phyloP scores from a whole-genome alignment of 305 asterid species.

The Withania somnifera region DNA sequence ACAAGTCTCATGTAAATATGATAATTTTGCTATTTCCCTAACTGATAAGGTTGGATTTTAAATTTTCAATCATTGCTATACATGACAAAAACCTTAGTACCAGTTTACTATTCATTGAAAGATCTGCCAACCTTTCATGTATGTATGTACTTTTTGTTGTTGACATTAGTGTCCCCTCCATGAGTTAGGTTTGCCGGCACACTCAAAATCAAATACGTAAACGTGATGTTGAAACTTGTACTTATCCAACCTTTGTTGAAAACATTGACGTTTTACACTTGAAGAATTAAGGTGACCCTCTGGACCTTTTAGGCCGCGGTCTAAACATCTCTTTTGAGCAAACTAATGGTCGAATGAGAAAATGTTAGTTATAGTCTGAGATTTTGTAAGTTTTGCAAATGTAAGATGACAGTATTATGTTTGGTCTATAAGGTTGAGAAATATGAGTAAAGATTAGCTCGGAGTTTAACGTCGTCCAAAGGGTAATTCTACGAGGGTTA shows the following conservation, averaged over 20 bases:
- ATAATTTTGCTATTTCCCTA: not conserved
- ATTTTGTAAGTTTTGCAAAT: not conserved
- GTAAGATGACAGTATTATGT: not conserved
- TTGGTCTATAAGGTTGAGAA: not conserved
- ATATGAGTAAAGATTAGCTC: not conserved
- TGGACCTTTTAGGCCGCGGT: not conserved
- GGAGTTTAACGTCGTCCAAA: not conserved
- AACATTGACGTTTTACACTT: not conserved
- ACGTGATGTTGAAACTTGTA: not conserved
- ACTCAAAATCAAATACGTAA: not conserved
- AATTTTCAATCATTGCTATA: not conserved
- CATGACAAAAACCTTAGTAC: conserved; percentile 6
- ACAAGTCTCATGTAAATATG: conserved; percentile 4
- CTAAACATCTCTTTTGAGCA: not conserved
- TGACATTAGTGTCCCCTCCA: not conserved
- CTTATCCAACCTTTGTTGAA: not conserved
- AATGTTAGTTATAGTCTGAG: too few relatives aligned
- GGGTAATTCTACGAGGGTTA: not conserved
- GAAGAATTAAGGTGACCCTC: not conserved
- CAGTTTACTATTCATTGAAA: not conserved
- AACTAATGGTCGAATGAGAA: too few relatives aligned
- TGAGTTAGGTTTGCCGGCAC: not conserved
- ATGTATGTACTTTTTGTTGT: not conserved
- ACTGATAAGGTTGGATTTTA: not conserved
- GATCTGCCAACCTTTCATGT: not conserved